A percentile compares a stretch with the other conserved stretches of the same genome.
These are phyloP conservation scores for Sphagnum tenellum DNA, from an alignment of 225 moss, liverwort and hornwort genomes.

Conservation along the genomic window DNA sequence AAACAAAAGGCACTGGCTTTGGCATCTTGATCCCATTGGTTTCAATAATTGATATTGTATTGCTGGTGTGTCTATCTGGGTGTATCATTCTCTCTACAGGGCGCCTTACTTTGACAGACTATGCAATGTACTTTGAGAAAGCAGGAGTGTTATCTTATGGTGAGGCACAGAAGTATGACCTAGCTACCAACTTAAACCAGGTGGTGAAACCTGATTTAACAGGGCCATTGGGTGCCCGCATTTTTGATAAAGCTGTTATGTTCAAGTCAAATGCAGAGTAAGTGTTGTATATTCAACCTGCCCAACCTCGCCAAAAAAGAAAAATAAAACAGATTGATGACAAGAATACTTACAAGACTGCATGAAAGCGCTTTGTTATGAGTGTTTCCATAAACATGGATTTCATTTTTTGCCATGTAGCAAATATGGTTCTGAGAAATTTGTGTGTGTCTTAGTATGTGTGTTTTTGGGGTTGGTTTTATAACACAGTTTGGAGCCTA, in stretches of 20 bases:
- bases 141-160: constrained; percentile 75
- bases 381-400: too few species aligned
- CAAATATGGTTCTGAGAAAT: too few species aligned
- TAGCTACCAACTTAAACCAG: constrained; percentile 65
- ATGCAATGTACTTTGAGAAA: constrained; percentile 74
- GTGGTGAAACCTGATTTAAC: constrained; percentile 72
- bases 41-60: too few species aligned
- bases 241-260: constrained; percentile 93
- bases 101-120: constrained; percentile 69
- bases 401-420: too few species aligned
- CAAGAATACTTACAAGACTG: too few species aligned
- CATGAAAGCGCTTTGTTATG: too few species aligned
- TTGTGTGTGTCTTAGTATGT: too few species aligned
- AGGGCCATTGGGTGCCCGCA: constrained; percentile 86
- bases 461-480: background rate
- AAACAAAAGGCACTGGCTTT: too few species aligned
- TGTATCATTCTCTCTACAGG: constrained; percentile 20
- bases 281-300: constrained; percentile 3
- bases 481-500: constrained; percentile 62
- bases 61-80: background rate
- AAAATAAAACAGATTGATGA: too few species aligned
- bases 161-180: constrained; percentile 65
- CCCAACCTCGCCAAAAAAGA: too few species aligned
- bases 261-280: constrained; percentile 86
- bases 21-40: too few species aligned